Evolutionary conservation across 805 yeast genomes (phyloP), one percentile per base, ranked within the genome.

Genomic region (Zygoascus flipseniorum): DNA sequence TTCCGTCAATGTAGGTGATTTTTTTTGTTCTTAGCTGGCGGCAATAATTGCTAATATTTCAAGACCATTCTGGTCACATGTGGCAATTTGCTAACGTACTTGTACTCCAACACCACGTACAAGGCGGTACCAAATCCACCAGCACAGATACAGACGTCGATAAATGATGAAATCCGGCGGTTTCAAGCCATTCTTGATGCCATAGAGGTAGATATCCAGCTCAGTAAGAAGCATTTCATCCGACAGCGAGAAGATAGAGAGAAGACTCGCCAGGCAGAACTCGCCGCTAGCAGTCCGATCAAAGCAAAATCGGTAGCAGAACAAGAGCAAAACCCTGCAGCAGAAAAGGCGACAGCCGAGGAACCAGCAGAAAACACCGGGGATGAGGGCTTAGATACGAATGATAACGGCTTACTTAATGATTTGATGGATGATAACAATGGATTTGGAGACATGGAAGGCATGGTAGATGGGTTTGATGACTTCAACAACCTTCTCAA

Each of bases 111-210:
- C 44, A 48, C 51, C 19, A n/a, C 47, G n/a, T 54, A 54, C 42
- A 55, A 55, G 48, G 58, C 55, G n/a, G 56, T 60, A 19, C 62
- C 64, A 14, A 61, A 61, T 52, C 62, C 63, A 4, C 61, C 62
- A 1, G 47, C 58, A 5, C 48, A 52, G 16, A 49, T 60, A 18
- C 63, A 60, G 44, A 39, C 54, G 6, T 32, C 59, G 6, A 56
- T 61, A 19, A 61, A 61, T 53, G 52, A 54, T 5, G 58, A 54
- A 16, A 35, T 58, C 5, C 46, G 50, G 13, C 31, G n/a, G 31
- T 59, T 53, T 51, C 61, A 59, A 43, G 31, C 53, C 11, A 43
- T 58, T 3, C 50, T 60, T 39, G 63, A 60, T 37, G 56, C 58
- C 20, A 49, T 56, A 26, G 63, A 60, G 18, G 48, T 55, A 10